Base-by-base conservation (phyloP, 2,329 filamentous ascomycete genomes). In the Colletotrichum truncatum region DNA sequence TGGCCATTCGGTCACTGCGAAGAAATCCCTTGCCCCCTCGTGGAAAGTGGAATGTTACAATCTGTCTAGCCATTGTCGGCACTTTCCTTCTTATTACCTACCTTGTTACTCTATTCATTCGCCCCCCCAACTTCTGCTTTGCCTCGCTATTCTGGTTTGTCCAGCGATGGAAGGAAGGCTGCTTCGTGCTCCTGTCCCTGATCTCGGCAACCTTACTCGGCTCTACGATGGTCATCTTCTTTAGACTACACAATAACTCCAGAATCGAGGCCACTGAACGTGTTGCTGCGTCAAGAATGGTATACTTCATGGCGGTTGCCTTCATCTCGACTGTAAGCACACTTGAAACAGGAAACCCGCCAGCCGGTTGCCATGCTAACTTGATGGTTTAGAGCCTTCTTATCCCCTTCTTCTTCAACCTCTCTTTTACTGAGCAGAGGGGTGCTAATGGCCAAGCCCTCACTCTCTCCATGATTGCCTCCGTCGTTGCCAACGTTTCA, bases 141-240 rank as follows among this genome's bases (percentile, higher is more conserved):
- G 88, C 88, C 23, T 89, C 87, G 6, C 80, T 93, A 7, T 87
- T 91, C 69, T 92, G 87, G 87, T 91, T 90, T 67, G 79, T 91
- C 41, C 81, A 85, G 59, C 82, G 80, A 69, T 92, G 88, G 76
- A 83, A 87, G n/a, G 73, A 83, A 12, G 82, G 85, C 5, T 85
- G 84, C 62, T 85, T 92, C 59, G 80, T 80, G 9, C 72, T 91
- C 1, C 73, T 91, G 10, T 75, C 84, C 21, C 72, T 80, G 18
- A 80, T 90, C 43, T 77, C 83, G n/a, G 73, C 81, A 34, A 72
- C 84, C 23, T 77, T 91, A 55, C 72, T 87, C 12, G 67, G 83
- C 11, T 82, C 85, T 68, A 81, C 81, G n/a, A 71, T 83, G 11
- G 75, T 84, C 25, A 84, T 91, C 52, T 89, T 87, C 72, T 73